phyloP scores from a whole-genome alignment of 2,329 filamentous ascomycete species.

The Furcasterigmium furcatum region DNA sequence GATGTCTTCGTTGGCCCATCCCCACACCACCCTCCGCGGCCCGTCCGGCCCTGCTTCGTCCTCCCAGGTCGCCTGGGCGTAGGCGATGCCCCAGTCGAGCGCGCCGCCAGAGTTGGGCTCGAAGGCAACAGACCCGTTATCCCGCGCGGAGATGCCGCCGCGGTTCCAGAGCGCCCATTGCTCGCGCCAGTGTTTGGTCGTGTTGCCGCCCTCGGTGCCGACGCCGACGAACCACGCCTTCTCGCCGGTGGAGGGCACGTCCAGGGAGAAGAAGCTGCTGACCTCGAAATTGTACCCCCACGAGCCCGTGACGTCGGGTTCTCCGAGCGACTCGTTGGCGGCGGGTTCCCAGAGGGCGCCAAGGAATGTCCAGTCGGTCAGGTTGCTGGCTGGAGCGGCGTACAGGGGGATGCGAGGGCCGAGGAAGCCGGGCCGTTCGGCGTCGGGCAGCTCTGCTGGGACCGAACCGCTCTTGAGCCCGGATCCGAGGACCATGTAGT shows the following conservation, averaged over 20 bases:
- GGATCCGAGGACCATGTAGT: conserved; percentile 14
- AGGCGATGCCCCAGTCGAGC: conserved; percentile 13
- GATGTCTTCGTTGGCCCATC: conserved; percentile 12
- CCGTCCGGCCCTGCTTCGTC: conserved; percentile 6
- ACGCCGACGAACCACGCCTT: conserved; percentile 12
- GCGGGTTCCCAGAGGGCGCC: conserved; percentile 13
- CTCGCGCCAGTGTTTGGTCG: conserved; percentile 11
- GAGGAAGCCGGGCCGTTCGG: conserved; percentile 13
- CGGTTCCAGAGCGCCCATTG: conserved; percentile 14
- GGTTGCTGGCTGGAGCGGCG: conserved; percentile 10
- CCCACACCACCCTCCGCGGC: conserved; percentile 11
- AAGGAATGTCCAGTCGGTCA: conserved; percentile 13
- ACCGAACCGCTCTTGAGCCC: conserved; percentile 12
- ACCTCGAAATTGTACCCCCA: conserved; percentile 14
- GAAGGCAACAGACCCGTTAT: conserved; percentile 12
- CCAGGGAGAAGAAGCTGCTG: conserved; percentile 11
- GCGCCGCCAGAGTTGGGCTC: conserved; percentile 9
- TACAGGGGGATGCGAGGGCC: conserved; percentile 12
- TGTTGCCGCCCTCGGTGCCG: conserved; percentile 13
- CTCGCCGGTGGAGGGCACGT: conserved; percentile 7
- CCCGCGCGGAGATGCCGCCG: conserved; percentile 9
- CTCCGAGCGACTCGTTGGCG: conserved; percentile 9
- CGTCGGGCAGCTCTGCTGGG: conserved; percentile 8
- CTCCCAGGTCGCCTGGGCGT: conserved; percentile 12
- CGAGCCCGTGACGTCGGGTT: conserved; percentile 11